A percentile compares a stretch with the other conserved stretches of the same genome.
phyloP scores from a whole-genome alignment of 2,329 filamentous ascomycete genomes.

The Westerdykella ornata region DNA sequence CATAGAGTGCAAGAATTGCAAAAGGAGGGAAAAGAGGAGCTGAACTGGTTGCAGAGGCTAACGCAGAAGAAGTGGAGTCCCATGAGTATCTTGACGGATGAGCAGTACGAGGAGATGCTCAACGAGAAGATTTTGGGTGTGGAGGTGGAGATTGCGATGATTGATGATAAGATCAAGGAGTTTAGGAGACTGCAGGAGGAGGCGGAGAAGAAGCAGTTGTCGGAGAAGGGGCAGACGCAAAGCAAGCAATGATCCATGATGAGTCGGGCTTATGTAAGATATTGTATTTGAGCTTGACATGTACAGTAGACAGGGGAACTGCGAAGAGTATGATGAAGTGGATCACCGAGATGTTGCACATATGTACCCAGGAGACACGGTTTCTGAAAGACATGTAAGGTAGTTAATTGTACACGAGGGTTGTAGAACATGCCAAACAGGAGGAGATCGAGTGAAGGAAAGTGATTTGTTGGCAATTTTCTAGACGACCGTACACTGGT shows the following conservation, averaged over 20 bases:
- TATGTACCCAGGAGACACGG: too few relatives aligned
- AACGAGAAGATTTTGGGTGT: constrained; percentile 63
- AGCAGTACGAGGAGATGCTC: constrained; percentile 66
- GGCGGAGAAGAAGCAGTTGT: constrained; percentile 10
- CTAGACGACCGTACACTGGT: too few relatives aligned
- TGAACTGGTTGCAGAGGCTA: constrained; percentile 45
- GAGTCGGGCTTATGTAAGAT: too few relatives aligned
- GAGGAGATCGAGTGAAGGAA: too few relatives aligned
- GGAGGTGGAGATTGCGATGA: constrained; percentile 68
- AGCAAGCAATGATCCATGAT: constrained; percentile 5
- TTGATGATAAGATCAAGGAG: constrained; percentile 66
- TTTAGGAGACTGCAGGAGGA: constrained; percentile 33
- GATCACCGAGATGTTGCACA: too few relatives aligned
- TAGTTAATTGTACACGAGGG: too few relatives aligned
- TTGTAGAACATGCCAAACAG: too few relatives aligned
- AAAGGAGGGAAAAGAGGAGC: constrained; percentile 28
- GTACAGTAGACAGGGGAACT: too few relatives aligned
- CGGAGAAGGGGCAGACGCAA: constrained; percentile 3
- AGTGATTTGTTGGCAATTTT: too few relatives aligned
- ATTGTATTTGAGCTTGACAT: too few relatives aligned
- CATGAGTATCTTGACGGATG: constrained; percentile 61
- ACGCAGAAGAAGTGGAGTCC: constrained; percentile 64
- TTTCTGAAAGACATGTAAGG: too few relatives aligned
- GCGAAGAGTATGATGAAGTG: too few relatives aligned
- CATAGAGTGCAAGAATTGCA: constrained; percentile 31